These are phyloP conservation scores for Aspergillus neotritici DNA, from an alignment of 2,329 filamentous ascomycete species.

Conservation along the genomic window DNA sequence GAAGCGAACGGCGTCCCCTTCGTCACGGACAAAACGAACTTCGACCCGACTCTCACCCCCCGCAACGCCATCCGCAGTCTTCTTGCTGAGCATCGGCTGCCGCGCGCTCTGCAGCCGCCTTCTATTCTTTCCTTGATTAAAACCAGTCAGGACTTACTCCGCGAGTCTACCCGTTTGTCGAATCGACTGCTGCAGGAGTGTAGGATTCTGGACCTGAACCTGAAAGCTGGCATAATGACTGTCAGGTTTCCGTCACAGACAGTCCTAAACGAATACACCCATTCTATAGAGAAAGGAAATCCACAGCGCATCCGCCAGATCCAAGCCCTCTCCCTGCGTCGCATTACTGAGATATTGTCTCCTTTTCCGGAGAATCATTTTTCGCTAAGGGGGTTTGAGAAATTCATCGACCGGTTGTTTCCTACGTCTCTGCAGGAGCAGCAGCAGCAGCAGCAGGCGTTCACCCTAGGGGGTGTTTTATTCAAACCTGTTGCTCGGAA, in stretches of 20 bases:
- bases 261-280: background rate
- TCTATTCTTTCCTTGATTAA: conserved; percentile 58
- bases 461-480: conserved; percentile 46
- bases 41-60: conserved; percentile 66
- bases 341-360: conserved; percentile 46
- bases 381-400: conserved; percentile 40
- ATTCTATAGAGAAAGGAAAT: conserved; percentile 3
- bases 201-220: conserved; percentile 26
- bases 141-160: conserved; percentile 44
- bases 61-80: conserved; percentile 77
- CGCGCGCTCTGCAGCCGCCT: conserved; percentile 61
- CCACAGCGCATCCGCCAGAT: conserved; percentile 19
- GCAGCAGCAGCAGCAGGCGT: conserved; percentile 30
- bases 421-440: conserved; percentile 6
- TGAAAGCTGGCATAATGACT: conserved; percentile 30
- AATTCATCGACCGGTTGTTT: conserved; percentile 40
- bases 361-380: conserved; percentile 40
- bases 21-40: conserved; percentile 83
- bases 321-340: conserved; percentile 43
- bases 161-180: conserved; percentile 48
- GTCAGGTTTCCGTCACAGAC: conserved; percentile 24
- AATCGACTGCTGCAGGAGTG: conserved; percentile 46
- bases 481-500: conserved; percentile 37
- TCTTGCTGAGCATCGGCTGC: conserved; percentile 54
- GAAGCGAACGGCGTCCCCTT: conserved; percentile 61